These are phyloP conservation scores for Cystobasidium onofrii DNA, from an alignment of 768 basidiomycete genomes.

Conservation along the genomic window DNA sequence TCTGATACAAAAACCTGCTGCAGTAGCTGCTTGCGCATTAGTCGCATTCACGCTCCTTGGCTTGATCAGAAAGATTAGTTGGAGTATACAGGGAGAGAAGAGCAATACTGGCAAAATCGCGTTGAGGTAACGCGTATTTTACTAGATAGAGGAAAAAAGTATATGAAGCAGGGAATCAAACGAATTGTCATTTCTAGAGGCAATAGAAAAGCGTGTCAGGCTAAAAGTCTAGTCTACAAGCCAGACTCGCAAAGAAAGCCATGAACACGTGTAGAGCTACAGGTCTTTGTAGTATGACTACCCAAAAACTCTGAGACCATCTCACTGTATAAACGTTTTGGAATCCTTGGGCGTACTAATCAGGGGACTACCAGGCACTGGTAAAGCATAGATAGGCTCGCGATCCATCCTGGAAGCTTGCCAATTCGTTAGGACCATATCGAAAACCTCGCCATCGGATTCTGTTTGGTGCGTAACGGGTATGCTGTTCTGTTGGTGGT, in stretches of 20 bases:
- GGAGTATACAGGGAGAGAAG: slow-evolving; percentile 10
- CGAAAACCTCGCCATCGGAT: slow-evolving; percentile 6
- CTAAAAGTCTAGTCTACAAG: too few relatives aligned
- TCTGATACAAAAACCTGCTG: slow-evolving; percentile 37
- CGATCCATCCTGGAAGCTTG: background rate
- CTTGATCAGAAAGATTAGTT: background rate
- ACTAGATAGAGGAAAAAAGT: background rate
- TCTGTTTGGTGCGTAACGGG: background rate
- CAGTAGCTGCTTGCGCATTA: background rate
- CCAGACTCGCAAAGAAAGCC: too few relatives aligned
- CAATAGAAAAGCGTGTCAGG: background rate
- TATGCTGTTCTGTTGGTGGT: background rate
- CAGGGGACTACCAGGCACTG: background rate
- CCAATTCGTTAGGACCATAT: slow-evolving; percentile 22
- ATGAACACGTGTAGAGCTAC: too few relatives aligned
- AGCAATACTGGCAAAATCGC: background rate
- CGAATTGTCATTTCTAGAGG: too few relatives aligned
- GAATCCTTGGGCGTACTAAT: background rate
- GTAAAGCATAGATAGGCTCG: background rate
- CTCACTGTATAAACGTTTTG: background rate
- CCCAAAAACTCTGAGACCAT: too few relatives aligned
- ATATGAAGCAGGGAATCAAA: background rate
- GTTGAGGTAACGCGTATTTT: background rate
- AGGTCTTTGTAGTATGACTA: too few relatives aligned
- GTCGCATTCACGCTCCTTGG: background rate